Conservation (phyloP, 1,284 basidiomycete species). For the Apiotrichum gamsii region DNA sequence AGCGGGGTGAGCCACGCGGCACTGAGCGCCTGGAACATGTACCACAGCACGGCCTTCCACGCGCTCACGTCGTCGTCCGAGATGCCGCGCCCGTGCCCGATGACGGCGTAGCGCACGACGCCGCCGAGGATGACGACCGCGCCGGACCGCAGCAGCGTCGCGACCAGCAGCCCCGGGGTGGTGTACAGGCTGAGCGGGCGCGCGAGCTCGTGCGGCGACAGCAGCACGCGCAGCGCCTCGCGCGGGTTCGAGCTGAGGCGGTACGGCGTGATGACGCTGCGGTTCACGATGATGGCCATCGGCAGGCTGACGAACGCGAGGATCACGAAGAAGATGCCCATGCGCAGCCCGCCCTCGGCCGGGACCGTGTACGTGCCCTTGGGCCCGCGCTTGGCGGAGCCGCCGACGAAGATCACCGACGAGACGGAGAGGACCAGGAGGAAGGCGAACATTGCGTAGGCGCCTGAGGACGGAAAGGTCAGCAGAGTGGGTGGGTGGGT, state of each 20-base stretch:
- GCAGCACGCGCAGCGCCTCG: conserved; percentile 62
- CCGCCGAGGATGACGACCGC: conserved; percentile 63
- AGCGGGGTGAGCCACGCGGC: conserved; percentile 66
- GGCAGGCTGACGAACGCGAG: conserved; percentile 64
- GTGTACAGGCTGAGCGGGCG: conserved; percentile 73
- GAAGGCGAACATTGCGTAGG: conserved; percentile 67
- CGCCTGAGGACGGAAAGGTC: conserved; percentile 16
- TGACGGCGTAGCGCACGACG: conserved; percentile 13
- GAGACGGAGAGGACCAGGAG: conserved; percentile 51
- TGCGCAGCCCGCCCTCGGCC: conserved; percentile 55
- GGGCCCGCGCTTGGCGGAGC: conserved; percentile 38
- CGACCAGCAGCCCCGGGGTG: conserved; percentile 71
- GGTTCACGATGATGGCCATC: conserved; percentile 68
- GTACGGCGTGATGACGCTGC: conserved; percentile 79
- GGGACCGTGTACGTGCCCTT: conserved; percentile 63
- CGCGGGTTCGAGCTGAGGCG: conserved; percentile 60
- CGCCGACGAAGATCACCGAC: conserved; percentile 45
- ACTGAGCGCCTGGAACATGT: conserved; percentile 55
- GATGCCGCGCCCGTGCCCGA: conserved; percentile 16
- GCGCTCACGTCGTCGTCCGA: conserved; percentile 8
- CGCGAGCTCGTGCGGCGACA: conserved; percentile 74
- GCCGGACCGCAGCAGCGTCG: conserved; percentile 61
- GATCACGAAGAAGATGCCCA: conserved; percentile 46
- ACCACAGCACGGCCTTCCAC: conserved; percentile 52
- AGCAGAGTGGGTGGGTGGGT: too few species aligned